phyloP scores from a whole-genome alignment of 1,284 basidiomycete species.

The Sanghuangporus sanghuang region DNA sequence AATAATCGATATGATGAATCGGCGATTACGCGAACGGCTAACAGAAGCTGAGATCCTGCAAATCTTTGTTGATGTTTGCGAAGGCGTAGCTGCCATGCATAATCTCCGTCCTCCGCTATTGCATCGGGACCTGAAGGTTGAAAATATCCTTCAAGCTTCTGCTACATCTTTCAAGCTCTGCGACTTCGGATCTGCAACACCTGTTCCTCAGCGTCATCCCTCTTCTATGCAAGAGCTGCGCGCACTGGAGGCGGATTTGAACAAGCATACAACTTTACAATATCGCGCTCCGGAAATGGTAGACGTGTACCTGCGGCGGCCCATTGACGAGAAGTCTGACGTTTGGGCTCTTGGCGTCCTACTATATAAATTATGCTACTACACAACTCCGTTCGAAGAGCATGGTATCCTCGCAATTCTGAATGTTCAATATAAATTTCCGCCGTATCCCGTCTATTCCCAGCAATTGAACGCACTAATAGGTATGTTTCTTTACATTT shows the following conservation, averaged over 20 bases:
- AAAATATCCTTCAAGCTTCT: conserved; percentile 89
- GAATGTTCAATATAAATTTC: conserved; percentile 94
- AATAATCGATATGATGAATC: conserved; percentile 99
- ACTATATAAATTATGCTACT: conserved; percentile 89
- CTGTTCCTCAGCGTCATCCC: conserved; percentile 65
- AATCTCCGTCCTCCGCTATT: conserved; percentile 84
- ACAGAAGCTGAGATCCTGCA: conserved; percentile 95
- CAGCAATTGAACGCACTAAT: conserved; percentile 83
- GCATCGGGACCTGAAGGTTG: conserved; percentile 97
- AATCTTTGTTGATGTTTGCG: conserved; percentile 95
- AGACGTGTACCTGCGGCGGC: conserved; percentile 79
- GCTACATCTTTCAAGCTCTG: conserved; percentile 88
- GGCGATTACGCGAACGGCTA: conserved; percentile 87
- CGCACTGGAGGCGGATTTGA: conserved; percentile 86
- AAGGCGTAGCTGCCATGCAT: conserved; percentile 95
- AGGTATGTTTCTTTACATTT: conserved; percentile 43
- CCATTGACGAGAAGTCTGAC: conserved; percentile 88
- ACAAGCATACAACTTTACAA: conserved; percentile 91
- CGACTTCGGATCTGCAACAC: conserved; percentile 94
- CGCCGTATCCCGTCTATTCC: conserved; percentile 91
- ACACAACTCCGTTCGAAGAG: conserved; percentile 98
- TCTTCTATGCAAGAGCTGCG: conserved; percentile 78
- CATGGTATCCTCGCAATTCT: conserved; percentile 95
- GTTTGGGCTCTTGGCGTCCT: conserved; percentile 77
- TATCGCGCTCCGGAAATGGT: conserved; percentile 99